A percentile compares a stretch with the other conserved stretches of the same genome.
Conservation (phyloP, 2,329 filamentous ascomycete genomes). For the Trichoderma polysporum region DNA sequence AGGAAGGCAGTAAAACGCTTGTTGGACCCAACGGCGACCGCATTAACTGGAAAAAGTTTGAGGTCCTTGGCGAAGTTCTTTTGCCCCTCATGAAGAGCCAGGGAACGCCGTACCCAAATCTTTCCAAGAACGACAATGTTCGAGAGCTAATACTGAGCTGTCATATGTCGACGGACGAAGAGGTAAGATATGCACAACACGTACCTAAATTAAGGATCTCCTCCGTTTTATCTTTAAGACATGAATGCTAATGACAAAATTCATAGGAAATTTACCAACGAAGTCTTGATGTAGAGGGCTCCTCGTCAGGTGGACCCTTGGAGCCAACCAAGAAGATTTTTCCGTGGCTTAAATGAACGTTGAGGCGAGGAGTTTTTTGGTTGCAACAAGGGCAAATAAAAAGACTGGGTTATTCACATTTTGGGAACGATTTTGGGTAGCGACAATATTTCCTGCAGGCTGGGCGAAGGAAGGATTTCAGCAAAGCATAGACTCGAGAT, state of each 20-base stretch:
- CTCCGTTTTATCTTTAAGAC: not conserved
- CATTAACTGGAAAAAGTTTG: conserved; percentile 98
- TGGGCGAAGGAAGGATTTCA: conserved; percentile 20
- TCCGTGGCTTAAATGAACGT: conserved; percentile 58
- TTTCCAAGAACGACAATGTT: conserved; percentile 67
- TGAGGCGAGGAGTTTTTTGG: conserved; percentile 30
- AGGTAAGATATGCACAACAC: conserved; percentile 57
- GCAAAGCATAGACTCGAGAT: conserved; percentile 17
- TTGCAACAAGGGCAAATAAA: conserved; percentile 19
- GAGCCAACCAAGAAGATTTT: conserved; percentile 64
- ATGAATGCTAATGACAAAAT: conserved; percentile 26
- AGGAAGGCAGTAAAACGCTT: conserved; percentile 90
- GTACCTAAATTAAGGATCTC: not conserved
- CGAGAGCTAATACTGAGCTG: conserved; percentile 78
- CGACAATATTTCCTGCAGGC: conserved; percentile 16
- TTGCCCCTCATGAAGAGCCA: conserved; percentile 91
- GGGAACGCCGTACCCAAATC: conserved; percentile 73
- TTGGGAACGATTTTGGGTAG: conserved; percentile 15
- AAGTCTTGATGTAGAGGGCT: conserved; percentile 58
- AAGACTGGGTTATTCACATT: conserved; percentile 19
- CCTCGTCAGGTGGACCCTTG: conserved; percentile 39
- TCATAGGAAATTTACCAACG: conserved; percentile 64
- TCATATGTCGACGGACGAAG: conserved; percentile 79
- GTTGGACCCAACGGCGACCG: conserved; percentile 69
- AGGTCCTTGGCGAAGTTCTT: conserved; percentile 89